Base-by-base conservation (phyloP, 2,329 filamentous ascomycete species). In the Helicocarpus griseus region DNA sequence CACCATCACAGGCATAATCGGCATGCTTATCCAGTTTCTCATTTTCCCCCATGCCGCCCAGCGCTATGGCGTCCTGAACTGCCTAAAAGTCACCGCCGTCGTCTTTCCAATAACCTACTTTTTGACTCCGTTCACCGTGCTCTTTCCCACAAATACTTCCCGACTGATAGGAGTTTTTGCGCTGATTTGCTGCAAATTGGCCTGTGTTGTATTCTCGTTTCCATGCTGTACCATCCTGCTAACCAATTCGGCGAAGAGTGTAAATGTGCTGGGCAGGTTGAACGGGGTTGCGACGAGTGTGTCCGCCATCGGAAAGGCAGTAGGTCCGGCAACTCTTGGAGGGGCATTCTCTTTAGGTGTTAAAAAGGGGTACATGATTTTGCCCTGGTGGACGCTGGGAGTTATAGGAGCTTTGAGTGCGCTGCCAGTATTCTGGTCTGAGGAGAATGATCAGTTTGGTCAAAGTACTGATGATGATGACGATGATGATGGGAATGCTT, bases 271-370 rank as follows among this genome's bases (percentile, higher is more conserved):
- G 4, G 90, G 89, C 1, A 96, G 90, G 0, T 72, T 97, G 51
- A 97, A 97, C 62, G 93, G 91, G 2, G 82, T 95, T 55, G 90
- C 89, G 0, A 95, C 90, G 0, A 86, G 85, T 51, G 81, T 90
- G 31, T 85, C 83, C 57, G 89, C 87, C 0, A 68, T 96, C 4
- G 91, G 90, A 1, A 76, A 90, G 46, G 90, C 89, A 0, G 62
- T 78, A 0, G 93, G 93, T 0, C 91, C 93, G 0, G 86, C 87
- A 0, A 67, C 85, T 31, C 78, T 82, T 0, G 91, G 91, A 0
- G 71, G 76, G 1, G 74, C 83, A 0, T 96, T 95, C 63, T 85
- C 82, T 0, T 81, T 80, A 70, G 91, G 91, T 1, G 81, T 89
- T 1, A 80, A 86, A 60, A 72, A 77, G 28, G 87, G 87, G 0